phyloP scores from a whole-genome alignment of 1,284 basidiomycete species.

The Rhodotorula sp. region DNA sequence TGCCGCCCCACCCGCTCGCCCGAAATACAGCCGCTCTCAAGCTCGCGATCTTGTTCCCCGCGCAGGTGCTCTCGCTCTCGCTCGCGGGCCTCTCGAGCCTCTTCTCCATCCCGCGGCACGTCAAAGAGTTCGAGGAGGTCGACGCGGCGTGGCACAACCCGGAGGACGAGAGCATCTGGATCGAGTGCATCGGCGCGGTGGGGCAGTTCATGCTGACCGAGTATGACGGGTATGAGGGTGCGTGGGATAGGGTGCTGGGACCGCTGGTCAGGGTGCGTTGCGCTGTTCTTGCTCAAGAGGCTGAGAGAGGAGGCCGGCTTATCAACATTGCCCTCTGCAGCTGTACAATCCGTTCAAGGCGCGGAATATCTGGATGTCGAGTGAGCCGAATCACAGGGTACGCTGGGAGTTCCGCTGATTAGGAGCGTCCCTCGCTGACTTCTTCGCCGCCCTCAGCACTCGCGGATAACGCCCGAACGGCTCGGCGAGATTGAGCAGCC shows the following conservation, averaged over 20 bases:
- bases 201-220: slow-evolving; percentile 18
- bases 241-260: slow-evolving; percentile 10
- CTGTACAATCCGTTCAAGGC: slow-evolving; percentile 17
- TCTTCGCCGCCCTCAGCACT: neutral
- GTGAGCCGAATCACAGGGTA: slow-evolving; percentile 22
- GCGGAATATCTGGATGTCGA: slow-evolving; percentile 8
- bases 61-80: slow-evolving; percentile 28
- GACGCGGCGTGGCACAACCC: slow-evolving; percentile 11
- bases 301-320: no score
- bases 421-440: neutral
- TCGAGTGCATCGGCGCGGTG: slow-evolving; percentile 15
- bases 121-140: slow-evolving; percentile 22
- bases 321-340: neutral
- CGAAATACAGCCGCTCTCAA: slow-evolving; percentile 21
- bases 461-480: slow-evolving; percentile 13
- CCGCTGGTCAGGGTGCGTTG: slow-evolving; percentile 8
- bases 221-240: neutral
- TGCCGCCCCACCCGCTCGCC: neutral
- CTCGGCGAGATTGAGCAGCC: slow-evolving; percentile 17
- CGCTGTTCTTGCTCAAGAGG: neutral
- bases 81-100: slow-evolving; percentile 28
- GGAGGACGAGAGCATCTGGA: slow-evolving; percentile 5
- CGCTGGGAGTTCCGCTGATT: neutral
- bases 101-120: slow-evolving; percentile 23
- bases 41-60: slow-evolving; percentile 28